A percentile compares a stretch with the other conserved stretches of the same genome.
These are phyloP conservation scores for Xylariaceae sp. DNA, from an alignment of 2,329 filamentous ascomycete genomes.

Conservation along the genomic window DNA sequence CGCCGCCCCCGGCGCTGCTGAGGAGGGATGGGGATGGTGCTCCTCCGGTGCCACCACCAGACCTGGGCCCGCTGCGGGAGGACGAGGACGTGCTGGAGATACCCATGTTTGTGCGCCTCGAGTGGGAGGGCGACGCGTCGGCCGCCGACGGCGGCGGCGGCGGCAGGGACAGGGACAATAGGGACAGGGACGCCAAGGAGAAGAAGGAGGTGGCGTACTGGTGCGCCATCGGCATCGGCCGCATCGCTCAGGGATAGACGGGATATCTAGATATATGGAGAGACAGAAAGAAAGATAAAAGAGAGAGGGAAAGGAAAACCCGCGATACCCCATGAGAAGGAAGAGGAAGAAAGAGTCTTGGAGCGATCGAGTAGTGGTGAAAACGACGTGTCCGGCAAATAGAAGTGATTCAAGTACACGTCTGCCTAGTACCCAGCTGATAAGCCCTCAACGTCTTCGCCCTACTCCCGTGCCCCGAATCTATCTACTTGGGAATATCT, in stretches of 20 bases:
- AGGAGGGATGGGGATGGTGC: slow-evolving; percentile 23
- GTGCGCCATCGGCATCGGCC: slow-evolving; percentile 84
- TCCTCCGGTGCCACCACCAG: slow-evolving; percentile 33
- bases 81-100: slow-evolving; percentile 72
- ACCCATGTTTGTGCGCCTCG: slow-evolving; percentile 84
- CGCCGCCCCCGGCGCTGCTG: slow-evolving; percentile 20
- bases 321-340: too few relatives aligned
- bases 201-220: slow-evolving; percentile 90
- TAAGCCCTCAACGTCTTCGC: too few relatives aligned
- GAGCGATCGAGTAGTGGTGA: too few relatives aligned
- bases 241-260: slow-evolving; percentile 51
- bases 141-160: slow-evolving; percentile 55
- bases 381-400: too few relatives aligned
- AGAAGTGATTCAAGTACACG: too few relatives aligned
- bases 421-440: slow-evolving; percentile 1
- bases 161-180: too few relatives aligned
- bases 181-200: slow-evolving; percentile 58
- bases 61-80: slow-evolving; percentile 42
- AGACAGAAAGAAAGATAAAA: too few relatives aligned
- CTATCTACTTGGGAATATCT: too few relatives aligned
- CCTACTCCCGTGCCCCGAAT: too few relatives aligned
- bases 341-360: too few relatives aligned
- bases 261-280: slow-evolving; percentile 11
- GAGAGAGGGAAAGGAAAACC: too few relatives aligned
- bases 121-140: slow-evolving; percentile 70